These are phyloP conservation scores for Hibiscus trionum DNA, from an alignment of 345 rosid genomes.

Conservation along the genomic window DNA sequence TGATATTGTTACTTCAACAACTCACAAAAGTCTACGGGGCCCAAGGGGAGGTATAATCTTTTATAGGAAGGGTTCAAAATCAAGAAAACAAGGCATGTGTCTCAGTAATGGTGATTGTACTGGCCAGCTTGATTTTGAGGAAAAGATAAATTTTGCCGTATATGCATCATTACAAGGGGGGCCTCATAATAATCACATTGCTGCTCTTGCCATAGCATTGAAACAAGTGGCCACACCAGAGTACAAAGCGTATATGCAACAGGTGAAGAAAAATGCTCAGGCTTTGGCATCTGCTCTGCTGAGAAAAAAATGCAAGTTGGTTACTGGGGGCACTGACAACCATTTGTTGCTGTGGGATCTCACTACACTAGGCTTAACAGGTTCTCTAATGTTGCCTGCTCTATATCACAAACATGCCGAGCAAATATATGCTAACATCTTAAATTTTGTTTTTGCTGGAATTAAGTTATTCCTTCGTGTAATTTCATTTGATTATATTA, in stretches of 20 bases:
- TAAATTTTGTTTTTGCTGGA: not conserved
- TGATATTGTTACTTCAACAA: conserved; percentile 94
- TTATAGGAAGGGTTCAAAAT: conserved; percentile 67
- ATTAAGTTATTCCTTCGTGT: not conserved
- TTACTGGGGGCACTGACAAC: conserved; percentile 96
- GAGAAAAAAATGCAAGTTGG: conserved; percentile 75
- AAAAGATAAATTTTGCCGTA: conserved; percentile 86
- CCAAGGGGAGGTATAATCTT: conserved; percentile 98
- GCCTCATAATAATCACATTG: conserved; percentile 95
- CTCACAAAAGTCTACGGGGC: conserved; percentile 95
- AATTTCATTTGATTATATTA: not conserved
- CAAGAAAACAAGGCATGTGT: conserved; percentile 48
- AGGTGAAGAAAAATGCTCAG: conserved; percentile 89
- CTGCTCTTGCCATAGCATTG: conserved; percentile 93
- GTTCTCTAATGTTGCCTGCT: conserved; percentile 18
- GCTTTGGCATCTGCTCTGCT: conserved; percentile 71
- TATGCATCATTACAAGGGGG: conserved; percentile 88
- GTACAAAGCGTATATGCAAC: conserved; percentile 79
- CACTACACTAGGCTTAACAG: conserved; percentile 69
- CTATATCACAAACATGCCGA: not conserved
- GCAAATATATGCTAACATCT: not conserved
- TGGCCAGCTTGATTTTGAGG: conserved; percentile 65
- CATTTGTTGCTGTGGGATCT: conserved; percentile 96
- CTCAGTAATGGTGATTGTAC: conserved; percentile 36
- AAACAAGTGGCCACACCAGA: conserved; percentile 85